These are phyloP conservation scores for Medakamo hakoo DNA, from an alignment of 139 green algal species.

Conservation along the genomic window DNA sequence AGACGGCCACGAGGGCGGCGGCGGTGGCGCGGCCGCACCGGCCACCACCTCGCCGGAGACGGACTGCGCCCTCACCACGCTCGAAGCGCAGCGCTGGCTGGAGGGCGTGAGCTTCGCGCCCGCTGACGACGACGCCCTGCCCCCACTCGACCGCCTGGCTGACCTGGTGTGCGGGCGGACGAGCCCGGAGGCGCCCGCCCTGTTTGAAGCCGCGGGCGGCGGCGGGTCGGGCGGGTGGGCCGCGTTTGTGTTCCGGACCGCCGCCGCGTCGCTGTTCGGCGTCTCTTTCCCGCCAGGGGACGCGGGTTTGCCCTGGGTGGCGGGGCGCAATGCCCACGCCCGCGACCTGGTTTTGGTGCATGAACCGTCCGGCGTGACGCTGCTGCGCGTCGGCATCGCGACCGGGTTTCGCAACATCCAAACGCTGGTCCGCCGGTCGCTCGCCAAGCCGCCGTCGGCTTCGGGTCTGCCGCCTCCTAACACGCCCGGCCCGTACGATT, in stretches of 20 bases:
- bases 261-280: constrained; percentile 51
- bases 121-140: too few relatives aligned
- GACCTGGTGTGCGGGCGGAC: too few relatives aligned
- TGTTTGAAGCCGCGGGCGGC: too few relatives aligned
- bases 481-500: constrained; percentile 62
- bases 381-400: constrained; percentile 61
- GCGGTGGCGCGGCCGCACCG: too few relatives aligned
- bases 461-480: too few relatives aligned
- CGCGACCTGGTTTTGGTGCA: constrained; percentile 31
- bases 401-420: constrained; percentile 98
- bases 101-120: too few relatives aligned
- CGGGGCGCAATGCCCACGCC: constrained; percentile 37
- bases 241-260: constrained; percentile 58
- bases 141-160: too few relatives aligned
- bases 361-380: constrained; percentile 9
- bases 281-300: constrained; percentile 32
- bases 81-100: constrained; percentile 66
- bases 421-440: constrained; percentile 63
- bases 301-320: constrained; percentile 41
- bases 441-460: too few relatives aligned
- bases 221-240: constrained; percentile 65
- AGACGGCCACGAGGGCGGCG: background rate
- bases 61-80: constrained; percentile 83
- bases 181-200: too few relatives aligned
- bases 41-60: constrained; percentile 41